A percentile compares a stretch with the other conserved stretches of the same genome.
These are phyloP conservation scores for Hypoxylon rubiginosum DNA, from an alignment of 2,329 filamentous ascomycete genomes.

Conservation along the genomic window DNA sequence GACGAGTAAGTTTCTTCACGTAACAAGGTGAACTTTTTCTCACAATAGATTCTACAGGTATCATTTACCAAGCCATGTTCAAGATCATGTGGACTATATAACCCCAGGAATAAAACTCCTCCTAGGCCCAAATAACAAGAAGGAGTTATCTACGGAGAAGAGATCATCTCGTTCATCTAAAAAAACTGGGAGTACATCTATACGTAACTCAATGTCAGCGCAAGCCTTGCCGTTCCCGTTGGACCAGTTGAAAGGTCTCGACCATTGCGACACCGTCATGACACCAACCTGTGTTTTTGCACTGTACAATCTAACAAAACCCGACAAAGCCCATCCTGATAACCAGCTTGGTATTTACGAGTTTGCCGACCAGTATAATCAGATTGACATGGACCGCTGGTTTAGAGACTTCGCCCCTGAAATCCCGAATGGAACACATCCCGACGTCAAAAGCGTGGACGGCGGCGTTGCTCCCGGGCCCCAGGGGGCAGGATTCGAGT, in stretches of 20 bases:
- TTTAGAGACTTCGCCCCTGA: constrained; percentile 20
- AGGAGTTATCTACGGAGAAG: constrained; percentile 1
- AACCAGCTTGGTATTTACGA: constrained; percentile 23
- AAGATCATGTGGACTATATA: constrained; percentile 47
- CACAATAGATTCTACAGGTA: constrained; percentile 15
- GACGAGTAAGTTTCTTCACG: not conserved
- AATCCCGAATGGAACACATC: constrained; percentile 20
- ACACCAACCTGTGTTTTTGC: constrained; percentile 20
- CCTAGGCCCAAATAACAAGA: constrained; percentile 30
- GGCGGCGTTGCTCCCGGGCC: constrained; percentile 13
- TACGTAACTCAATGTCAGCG: no score
- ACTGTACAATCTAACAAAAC: constrained; percentile 13
- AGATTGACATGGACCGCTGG: constrained; percentile 20
- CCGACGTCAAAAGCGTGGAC: constrained; percentile 23
- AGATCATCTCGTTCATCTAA: not conserved
- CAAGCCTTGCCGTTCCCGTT: not conserved
- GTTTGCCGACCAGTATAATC: constrained; percentile 19
- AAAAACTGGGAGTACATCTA: not conserved
- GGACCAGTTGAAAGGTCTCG: not conserved
- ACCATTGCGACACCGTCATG: constrained; percentile 5
- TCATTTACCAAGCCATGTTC: constrained; percentile 44
- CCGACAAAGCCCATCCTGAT: constrained; percentile 19
- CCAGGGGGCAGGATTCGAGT: constrained; percentile 7
- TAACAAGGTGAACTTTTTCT: not conserved
- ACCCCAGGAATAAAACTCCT: constrained; percentile 39